A percentile compares a stretch with the other conserved stretches of the same genome.
These are phyloP conservation scores for Elsinoe australis DNA, from an alignment of 2,329 filamentous ascomycete species.

Conservation along the genomic window DNA sequence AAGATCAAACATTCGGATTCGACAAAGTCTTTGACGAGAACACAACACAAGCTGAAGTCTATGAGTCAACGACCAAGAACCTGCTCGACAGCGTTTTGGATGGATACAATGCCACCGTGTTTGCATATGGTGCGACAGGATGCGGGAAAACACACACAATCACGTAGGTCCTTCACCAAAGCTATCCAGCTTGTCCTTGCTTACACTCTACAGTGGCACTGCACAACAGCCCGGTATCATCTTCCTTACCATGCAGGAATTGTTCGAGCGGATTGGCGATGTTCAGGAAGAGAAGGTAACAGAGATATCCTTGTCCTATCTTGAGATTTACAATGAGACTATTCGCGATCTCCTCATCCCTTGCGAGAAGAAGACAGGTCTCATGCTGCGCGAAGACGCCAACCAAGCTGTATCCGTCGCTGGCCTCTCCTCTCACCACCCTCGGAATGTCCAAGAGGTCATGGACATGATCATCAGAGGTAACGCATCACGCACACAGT, in stretches of 20 bases:
- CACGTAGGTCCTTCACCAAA: conserved; percentile 32
- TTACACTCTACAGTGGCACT: conserved; percentile 52
- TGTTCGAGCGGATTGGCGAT: conserved; percentile 94
- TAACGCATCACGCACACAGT: conserved; percentile 91
- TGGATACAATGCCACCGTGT: conserved; percentile 97
- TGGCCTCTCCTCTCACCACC: conserved; percentile 83
- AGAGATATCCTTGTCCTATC: conserved; percentile 85
- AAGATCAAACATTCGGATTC: conserved; percentile 96
- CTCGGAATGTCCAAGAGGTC: conserved; percentile 80
- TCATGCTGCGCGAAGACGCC: conserved; percentile 91
- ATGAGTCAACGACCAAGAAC: conserved; percentile 81
- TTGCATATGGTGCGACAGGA: conserved; percentile 94
- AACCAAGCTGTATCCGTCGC: conserved; percentile 88
- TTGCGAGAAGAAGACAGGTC: conserved; percentile 67
- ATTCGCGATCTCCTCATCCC: conserved; percentile 92
- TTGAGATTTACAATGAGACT: conserved; percentile 99
- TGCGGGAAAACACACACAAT: conserved; percentile 99
- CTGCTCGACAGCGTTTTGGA: conserved; percentile 94
- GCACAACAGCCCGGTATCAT: conserved; percentile 92
- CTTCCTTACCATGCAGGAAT: conserved; percentile 96
- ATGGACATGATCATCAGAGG: conserved; percentile 99
- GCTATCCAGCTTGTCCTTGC: neutral
- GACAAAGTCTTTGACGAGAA: conserved; percentile 96
- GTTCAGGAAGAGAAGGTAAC: conserved; percentile 77
- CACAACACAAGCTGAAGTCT: conserved; percentile 83